Evolutionary conservation across 2,329 filamentous ascomycete species (phyloP).

Genomic region (Aspergillus intermedius): DNA sequence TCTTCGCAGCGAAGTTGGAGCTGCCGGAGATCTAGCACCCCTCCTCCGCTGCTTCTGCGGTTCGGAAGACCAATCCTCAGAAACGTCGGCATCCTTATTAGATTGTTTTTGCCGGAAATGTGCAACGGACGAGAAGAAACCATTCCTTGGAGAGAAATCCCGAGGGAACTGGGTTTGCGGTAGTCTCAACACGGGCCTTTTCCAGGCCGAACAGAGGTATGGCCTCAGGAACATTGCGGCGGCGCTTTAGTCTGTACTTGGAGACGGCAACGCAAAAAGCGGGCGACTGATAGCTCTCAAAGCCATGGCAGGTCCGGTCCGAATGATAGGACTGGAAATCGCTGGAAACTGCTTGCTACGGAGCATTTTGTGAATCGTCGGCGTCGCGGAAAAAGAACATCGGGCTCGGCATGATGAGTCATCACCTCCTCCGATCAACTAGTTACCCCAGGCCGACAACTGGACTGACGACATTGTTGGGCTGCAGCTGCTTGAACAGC

Average conservation of each 20-base stretch:
- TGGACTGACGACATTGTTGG: not conserved
- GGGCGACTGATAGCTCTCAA: constrained; percentile 12
- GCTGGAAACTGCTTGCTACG: not conserved
- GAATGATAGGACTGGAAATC: not conserved
- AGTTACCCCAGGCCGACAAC: constrained; percentile 8
- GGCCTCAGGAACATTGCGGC: constrained; percentile 26
- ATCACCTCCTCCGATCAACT: not conserved
- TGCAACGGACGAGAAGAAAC: constrained; percentile 62
- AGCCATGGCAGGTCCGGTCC: constrained; percentile 7
- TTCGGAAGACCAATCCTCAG: constrained; percentile 12
- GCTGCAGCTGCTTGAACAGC: constrained; percentile 10
- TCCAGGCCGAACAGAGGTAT: constrained; percentile 27
- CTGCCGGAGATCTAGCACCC: constrained; percentile 43
- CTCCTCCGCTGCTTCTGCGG: constrained; percentile 42
- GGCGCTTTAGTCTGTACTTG: not conserved
- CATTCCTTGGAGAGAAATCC: constrained; percentile 46
- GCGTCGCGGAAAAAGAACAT: not conserved
- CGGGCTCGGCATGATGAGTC: not conserved
- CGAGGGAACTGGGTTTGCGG: constrained; percentile 30
- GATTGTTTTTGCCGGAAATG: constrained; percentile 41
- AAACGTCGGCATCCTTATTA: constrained; percentile 9
- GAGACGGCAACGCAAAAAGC: not conserved
- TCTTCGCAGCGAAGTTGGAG: constrained; percentile 71
- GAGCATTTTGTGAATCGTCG: not conserved
- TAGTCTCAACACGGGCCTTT: constrained; percentile 21